Base-by-base conservation (phyloP, 345 rosid species). In the Hibiscus trionum region DNA sequence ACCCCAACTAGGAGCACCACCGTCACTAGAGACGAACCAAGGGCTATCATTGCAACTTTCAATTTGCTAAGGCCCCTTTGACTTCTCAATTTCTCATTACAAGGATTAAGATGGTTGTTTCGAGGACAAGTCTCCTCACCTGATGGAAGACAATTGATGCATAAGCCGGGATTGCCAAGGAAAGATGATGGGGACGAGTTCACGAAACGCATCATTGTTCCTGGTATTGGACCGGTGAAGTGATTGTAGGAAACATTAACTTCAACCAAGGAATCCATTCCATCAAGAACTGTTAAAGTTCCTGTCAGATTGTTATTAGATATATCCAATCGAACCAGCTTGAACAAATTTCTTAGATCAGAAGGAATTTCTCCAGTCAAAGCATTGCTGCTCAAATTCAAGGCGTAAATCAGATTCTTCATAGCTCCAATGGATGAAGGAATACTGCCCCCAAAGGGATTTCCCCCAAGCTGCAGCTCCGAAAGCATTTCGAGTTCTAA, bases 291-390 rank as follows among this genome's bases (percentile, higher is more conserved):
- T 0, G 70, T 77, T 73, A 93, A 63, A 72, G 78, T 72, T 61
- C 98, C 98, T 0, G 86, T 82, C 72, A 93, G 82, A 46, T 83
- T 85, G 79, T 93, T 93, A 82, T 73, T 57, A 29, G 98, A 88
- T 59, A 90, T 21, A 72, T 93, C 89, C 74, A 93, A 82, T 50
- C 15, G 71, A 72, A 80, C 79, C 12, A 93, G 82, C 75, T 50
- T 78, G 73, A 49, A 69, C 77, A 93, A 77, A 52, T 59, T 29
- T 56, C 80, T 81, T 56, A 93, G 66, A 49, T 37, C 78, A 4
- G 33, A 26, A 47, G 98, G 97, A 77, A 93, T 81, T 62, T 76
- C 67, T 76, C 97, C 96, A 0, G 61, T 83, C 35, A 93, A 76
- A 33, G 87, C 77, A 66, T 86, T 89, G 29, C 77, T 77, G 68